A percentile compares a stretch with the other conserved stretches of the same genome.
These are phyloP conservation scores for Macrocybe gigantea DNA, from an alignment of 768 basidiomycete genomes.

Conservation along the genomic window DNA sequence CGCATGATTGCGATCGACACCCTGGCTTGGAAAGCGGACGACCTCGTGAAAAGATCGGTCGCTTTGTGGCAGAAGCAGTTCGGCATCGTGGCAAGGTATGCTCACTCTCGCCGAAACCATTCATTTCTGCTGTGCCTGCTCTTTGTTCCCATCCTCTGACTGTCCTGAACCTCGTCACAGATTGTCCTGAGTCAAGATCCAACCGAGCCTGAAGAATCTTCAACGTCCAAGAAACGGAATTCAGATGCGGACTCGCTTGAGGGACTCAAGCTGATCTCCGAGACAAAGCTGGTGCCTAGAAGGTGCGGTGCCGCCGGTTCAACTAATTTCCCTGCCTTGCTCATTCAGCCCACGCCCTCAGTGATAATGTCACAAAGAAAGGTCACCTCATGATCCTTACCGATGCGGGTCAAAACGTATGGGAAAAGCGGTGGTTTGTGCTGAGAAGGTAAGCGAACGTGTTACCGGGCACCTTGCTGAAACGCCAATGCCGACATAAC, in stretches of 20 bases:
- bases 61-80: slow-evolving; percentile 81
- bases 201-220: slow-evolving; percentile 44
- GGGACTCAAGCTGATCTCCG: slow-evolving; percentile 61
- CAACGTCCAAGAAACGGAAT: slow-evolving; percentile 22
- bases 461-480: neutral
- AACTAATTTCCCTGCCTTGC: slow-evolving; percentile 1
- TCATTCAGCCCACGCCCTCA: slow-evolving; percentile 21
- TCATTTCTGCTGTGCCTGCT: slow-evolving; percentile 1
- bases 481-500: no score
- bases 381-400: slow-evolving; percentile 77
- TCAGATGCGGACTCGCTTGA: slow-evolving; percentile 36
- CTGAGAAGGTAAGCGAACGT: slow-evolving; percentile 58
- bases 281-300: slow-evolving; percentile 67
- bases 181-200: slow-evolving; percentile 75
- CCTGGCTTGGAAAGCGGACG: slow-evolving; percentile 61
- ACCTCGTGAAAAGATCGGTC: slow-evolving; percentile 60
- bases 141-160: slow-evolving; percentile 7
- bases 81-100: slow-evolving; percentile 73
- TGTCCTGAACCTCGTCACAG: slow-evolving; percentile 31
- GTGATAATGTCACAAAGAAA: slow-evolving; percentile 80
- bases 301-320: slow-evolving; percentile 40
- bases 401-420: slow-evolving; percentile 73
- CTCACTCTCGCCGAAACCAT: slow-evolving; percentile 6
- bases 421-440: slow-evolving; percentile 86
- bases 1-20: slow-evolving; percentile 46